A percentile compares a stretch with the other conserved stretches of the same genome.
Evolutionary conservation across 352 stramenopile genomes (phyloP).

Genomic region (Phytopythium boreale): DNA sequence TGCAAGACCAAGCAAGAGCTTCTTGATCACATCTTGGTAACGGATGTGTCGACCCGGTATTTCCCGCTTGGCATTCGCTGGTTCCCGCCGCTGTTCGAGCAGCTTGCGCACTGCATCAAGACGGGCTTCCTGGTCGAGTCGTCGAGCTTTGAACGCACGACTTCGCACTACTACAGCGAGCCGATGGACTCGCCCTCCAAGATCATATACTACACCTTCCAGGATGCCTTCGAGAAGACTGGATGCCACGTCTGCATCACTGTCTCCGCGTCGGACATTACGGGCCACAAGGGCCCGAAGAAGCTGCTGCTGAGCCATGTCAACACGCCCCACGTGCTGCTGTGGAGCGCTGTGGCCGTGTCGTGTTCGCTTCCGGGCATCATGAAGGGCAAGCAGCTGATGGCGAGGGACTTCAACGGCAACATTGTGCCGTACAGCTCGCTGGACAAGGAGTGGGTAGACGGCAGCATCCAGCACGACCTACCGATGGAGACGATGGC

Average conservation of each 20-base stretch:
- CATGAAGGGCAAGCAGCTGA: slow-evolving; percentile 88
- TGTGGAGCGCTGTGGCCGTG: slow-evolving; percentile 89
- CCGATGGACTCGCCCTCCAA: slow-evolving; percentile 42
- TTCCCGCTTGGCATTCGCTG: slow-evolving; percentile 56
- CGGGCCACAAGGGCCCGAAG: slow-evolving; percentile 72
- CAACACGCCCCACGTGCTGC: slow-evolving; percentile 90
- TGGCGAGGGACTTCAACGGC: slow-evolving; percentile 72
- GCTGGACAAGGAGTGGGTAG: slow-evolving; percentile 91
- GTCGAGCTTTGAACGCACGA: slow-evolving; percentile 77
- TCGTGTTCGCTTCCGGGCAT: slow-evolving; percentile 91
- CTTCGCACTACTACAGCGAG: slow-evolving; percentile 90
- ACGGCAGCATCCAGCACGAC: slow-evolving; percentile 90
- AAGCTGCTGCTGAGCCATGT: slow-evolving; percentile 93
- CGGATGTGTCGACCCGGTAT: slow-evolving; percentile 59
- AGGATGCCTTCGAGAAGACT: slow-evolving; percentile 92
- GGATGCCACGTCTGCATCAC: slow-evolving; percentile 94
- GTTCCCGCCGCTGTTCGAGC: slow-evolving; percentile 81
- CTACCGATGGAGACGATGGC: slow-evolving; percentile 93
- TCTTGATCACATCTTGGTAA: slow-evolving; percentile 44
- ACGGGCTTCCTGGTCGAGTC: slow-evolving; percentile 87
- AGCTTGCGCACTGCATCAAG: slow-evolving; percentile 88
- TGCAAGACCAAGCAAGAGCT: slow-evolving; percentile 85
- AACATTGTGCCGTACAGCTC: slow-evolving; percentile 90
- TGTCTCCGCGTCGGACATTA: slow-evolving; percentile 89
- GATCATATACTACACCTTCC: slow-evolving; percentile 87